Conservation (phyloP, 306 rosid species). For the Leucaena leucocephala region DNA sequence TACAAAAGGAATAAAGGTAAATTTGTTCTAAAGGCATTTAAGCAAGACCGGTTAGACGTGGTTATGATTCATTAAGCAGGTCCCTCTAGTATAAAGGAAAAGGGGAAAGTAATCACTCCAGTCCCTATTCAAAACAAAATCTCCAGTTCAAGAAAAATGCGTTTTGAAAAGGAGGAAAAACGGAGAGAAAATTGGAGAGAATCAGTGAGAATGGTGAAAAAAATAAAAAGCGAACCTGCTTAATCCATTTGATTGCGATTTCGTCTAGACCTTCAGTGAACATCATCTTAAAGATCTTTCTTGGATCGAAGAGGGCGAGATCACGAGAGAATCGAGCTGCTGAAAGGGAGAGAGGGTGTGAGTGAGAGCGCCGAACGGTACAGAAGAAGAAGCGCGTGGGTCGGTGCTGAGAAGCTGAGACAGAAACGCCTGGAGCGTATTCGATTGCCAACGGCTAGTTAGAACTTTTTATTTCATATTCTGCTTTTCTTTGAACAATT, state of each 20-base stretch:
- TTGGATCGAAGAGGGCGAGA: background rate
- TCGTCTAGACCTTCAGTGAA: slow-evolving; percentile 95
- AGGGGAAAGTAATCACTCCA: background rate
- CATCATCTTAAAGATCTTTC: slow-evolving; percentile 40
- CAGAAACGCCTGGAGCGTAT: slow-evolving; percentile 5
- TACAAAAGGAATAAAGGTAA: slow-evolving; percentile 1
- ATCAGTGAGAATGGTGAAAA: too few relatives aligned
- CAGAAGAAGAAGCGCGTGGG: slow-evolving; percentile 42
- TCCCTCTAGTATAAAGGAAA: background rate
- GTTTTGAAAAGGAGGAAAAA: background rate
- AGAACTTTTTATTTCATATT: slow-evolving; percentile 2
- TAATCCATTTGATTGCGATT: slow-evolving; percentile 86
- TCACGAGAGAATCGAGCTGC: background rate
- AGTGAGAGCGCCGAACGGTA: background rate
- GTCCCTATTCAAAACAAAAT: background rate
- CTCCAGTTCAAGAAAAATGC: background rate
- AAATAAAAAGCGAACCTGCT: slow-evolving; percentile 52
- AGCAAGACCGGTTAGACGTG: background rate
- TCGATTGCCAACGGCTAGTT: slow-evolving; percentile 70
- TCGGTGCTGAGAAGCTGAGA: slow-evolving; percentile 1
- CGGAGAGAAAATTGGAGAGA: background rate
- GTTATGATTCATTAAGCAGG: background rate
- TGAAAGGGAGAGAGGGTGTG: background rate
- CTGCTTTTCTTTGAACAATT: background rate
- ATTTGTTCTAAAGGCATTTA: background rate